phyloP scores from a whole-genome alignment of 768 basidiomycete genomes.

The Vararia minispora region DNA sequence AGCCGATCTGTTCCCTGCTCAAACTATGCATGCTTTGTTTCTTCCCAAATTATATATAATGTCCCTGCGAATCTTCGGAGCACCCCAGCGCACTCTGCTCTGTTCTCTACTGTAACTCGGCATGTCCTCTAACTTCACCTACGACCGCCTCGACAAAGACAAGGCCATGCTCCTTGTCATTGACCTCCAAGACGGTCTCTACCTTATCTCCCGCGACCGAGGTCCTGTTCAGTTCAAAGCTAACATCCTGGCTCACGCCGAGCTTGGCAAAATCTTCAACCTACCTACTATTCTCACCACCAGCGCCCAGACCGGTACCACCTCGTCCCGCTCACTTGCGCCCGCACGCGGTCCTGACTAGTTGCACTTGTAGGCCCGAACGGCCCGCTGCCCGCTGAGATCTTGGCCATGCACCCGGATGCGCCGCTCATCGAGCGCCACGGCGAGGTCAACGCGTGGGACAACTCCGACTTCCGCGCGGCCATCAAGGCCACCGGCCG shows the following conservation, averaged over 20 bases:
- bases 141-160: conserved; percentile 33
- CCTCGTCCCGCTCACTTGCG: neutral
- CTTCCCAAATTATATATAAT: too few relatives aligned
- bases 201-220: conserved; percentile 33
- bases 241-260: conserved; percentile 37
- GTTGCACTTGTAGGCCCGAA: conserved; percentile 27
- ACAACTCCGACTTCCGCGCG: conserved; percentile 34
- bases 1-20: too few relatives aligned
- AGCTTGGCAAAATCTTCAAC: conserved; percentile 31
- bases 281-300: conserved; percentile 37
- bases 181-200: conserved; percentile 39
- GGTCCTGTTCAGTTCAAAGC: conserved; percentile 28
- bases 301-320: conserved; percentile 30
- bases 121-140: too few relatives aligned
- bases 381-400: conserved; percentile 34
- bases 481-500: conserved; percentile 38
- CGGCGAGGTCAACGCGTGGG: conserved; percentile 43
- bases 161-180: conserved; percentile 32
- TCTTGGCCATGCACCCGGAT: conserved; percentile 32
- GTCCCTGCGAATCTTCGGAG: too few relatives aligned
- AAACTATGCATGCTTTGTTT: too few relatives aligned
- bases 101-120: too few relatives aligned
- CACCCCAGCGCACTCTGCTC: too few relatives aligned
- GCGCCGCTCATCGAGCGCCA: conserved; percentile 34
- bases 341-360: neutral